Evolutionary conservation across 208 protist genomes (phyloP).

Genomic region (Leishmania arabica): DNA sequence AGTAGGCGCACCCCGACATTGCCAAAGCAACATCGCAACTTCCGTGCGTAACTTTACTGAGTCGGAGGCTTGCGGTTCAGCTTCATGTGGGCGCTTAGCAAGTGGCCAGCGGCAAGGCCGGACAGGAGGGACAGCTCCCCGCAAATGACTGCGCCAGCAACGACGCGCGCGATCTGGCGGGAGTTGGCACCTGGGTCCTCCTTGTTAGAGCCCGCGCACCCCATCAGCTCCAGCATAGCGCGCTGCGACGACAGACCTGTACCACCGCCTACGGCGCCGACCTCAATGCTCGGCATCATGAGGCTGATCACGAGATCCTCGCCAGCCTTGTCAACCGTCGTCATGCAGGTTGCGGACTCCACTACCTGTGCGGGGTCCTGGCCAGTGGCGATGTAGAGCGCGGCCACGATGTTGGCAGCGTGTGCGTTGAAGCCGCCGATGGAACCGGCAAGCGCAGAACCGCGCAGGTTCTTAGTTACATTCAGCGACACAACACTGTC

Average conservation of each 20-base stretch:
- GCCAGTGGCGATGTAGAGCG: constrained; percentile 97
- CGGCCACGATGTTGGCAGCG: constrained; percentile 98
- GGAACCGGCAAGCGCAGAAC: constrained; percentile 97
- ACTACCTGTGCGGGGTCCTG: constrained; percentile 99
- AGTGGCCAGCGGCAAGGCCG: constrained; percentile 88
- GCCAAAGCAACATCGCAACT: background rate
- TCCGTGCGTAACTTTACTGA: background rate
- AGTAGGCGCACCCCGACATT: background rate
- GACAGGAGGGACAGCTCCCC: constrained; percentile 98
- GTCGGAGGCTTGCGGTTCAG: constrained; percentile 86
- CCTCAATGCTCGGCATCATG: constrained; percentile 98
- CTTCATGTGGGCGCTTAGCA: constrained; percentile 93
- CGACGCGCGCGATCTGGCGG: constrained; percentile 89
- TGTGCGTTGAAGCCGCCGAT: constrained; percentile 98
- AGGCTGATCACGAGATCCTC: constrained; percentile 95
- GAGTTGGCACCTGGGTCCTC: constrained; percentile 91
- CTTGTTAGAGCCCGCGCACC: constrained; percentile 84
- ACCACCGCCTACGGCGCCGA: constrained; percentile 98
- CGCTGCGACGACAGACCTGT: constrained; percentile 95
- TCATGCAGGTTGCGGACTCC: constrained; percentile 97
- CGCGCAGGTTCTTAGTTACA: constrained; percentile 96
- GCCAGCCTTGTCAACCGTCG: constrained; percentile 92
- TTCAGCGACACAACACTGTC: constrained; percentile 93
- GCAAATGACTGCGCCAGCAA: constrained; percentile 95
- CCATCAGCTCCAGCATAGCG: constrained; percentile 94